Evolutionary conservation across 2,329 filamentous ascomycete species (phyloP), one percentile per base, ranked within the genome.

Genomic region (Aspergillus aculeatus): DNA sequence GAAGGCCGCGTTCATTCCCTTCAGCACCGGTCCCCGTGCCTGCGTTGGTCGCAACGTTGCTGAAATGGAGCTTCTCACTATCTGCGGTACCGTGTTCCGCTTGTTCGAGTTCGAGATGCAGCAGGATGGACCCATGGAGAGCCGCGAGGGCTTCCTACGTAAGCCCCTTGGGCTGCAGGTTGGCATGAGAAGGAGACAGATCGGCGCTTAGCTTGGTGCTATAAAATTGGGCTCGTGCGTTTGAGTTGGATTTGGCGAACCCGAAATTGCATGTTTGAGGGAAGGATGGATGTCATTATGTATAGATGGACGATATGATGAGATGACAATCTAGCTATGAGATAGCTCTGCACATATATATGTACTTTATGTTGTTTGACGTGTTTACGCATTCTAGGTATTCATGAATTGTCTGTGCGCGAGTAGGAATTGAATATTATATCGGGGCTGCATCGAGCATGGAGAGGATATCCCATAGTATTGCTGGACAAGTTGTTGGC

Each of bases 1-100:
- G 75, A 91, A 90, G 79, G 85, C 83, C 29, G 87, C 87, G 0
- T 92, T 91, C 60, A 89, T 90, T 48, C 89, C 89, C 0, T 96
- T 95, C 69, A 90, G 87, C 63, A 79, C 86, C 38, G 89, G 89
- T 0, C 87, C 89, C 0, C 76, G 89, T 6, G 82, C 87, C 0
- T 91, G 89, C 60, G 89, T 95, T 0, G 91, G 91, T 0, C 77
- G 90, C 35, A 95, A 96, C 85, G 88, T 96, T 4, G 92, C 92
- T 0, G 91, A 95, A 81, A 94, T 96, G 90, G 91, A 96, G 75
- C 81, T 96, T 78, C 89, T 89, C 70, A 81, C 93, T 48, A 94
- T 95, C 62, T 85, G 87, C 2, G 84, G 83, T 0, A 91, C 90
- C 4, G 82, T 86, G 21, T 86, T 87, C 70, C 76, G 82, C 48